A percentile compares a stretch with the other conserved stretches of the same genome.
Conservation (phyloP, 192 early-diverging fungal genomes). For the Coemansia sp. region DNA sequence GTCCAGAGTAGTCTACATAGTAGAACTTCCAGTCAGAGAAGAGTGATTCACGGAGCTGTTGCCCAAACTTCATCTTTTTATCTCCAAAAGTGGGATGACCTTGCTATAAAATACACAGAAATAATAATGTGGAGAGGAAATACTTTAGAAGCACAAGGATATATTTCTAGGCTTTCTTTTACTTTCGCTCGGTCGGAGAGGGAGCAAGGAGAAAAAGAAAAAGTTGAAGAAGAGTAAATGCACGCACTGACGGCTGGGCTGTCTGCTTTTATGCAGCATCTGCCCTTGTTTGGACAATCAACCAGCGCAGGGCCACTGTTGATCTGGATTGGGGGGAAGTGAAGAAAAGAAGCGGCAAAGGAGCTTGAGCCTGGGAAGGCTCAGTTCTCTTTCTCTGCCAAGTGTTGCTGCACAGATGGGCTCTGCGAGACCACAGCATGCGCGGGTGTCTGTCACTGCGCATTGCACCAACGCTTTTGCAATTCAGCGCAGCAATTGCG, state of each 20-base stretch:
- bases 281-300: background rate
- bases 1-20: constrained; percentile 84
- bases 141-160: no score
- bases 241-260: constrained; percentile 10
- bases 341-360: no score
- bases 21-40: constrained; percentile 87
- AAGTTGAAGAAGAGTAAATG: background rate
- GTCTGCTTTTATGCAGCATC: constrained; percentile 2
- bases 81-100: background rate
- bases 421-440: no score
- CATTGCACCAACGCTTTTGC: no score
- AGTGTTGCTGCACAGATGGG: no score
- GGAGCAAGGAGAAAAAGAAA: constrained; percentile 1
- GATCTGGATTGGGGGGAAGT: no score
- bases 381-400: no score
- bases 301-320: no score
- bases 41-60: constrained; percentile 74
- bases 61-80: constrained; percentile 85
- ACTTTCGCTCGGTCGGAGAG: background rate
- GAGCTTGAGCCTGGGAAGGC: no score
- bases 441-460: no score
- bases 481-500: no score
- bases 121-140: no score
- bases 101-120: background rate
- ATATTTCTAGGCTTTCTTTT: background rate